Evolutionary conservation across 495 filamentous ascomycete species (phyloP).

Genomic region (Parachaetomium inaequale): DNA sequence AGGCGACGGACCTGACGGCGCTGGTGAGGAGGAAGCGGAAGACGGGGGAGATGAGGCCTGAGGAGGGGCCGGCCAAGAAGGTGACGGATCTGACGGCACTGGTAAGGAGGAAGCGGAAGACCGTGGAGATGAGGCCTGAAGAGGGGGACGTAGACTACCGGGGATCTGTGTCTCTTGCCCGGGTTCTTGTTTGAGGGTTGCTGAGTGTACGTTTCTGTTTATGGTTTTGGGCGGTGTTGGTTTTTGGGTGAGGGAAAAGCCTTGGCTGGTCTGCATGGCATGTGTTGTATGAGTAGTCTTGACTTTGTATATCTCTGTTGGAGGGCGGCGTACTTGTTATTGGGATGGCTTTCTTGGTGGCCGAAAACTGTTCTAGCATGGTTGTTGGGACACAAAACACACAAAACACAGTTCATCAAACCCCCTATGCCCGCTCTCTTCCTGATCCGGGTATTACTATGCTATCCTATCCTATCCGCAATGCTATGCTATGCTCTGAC

Average conservation of each 20-base stretch:
- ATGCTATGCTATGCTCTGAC: neutral
- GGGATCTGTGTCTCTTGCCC: neutral
- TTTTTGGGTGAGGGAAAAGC: neutral
- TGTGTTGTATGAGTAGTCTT: slow-evolving; percentile 10
- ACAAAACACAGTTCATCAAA: neutral
- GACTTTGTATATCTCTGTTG: neutral
- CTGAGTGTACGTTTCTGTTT: neutral
- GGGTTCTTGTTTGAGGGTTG: neutral
- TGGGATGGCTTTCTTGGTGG: neutral
- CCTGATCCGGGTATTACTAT: neutral
- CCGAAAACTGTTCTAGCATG: neutral
- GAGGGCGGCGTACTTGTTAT: neutral
- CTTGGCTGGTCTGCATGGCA: neutral
- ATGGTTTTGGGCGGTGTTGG: too few relatives aligned
- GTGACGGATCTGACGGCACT: neutral
- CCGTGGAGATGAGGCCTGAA: neutral
- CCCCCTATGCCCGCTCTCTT: neutral
- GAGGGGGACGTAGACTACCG: neutral
- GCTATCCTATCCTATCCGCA: slow-evolving; percentile 1
- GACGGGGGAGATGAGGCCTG: neutral
- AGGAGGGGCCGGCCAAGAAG: neutral
- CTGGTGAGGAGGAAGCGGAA: neutral
- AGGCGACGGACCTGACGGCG: neutral
- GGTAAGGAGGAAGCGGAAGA: neutral
- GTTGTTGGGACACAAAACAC: neutral